Conservation (phyloP, 1,139 yeast species). For the Nakaseomyces delphensis region DNA sequence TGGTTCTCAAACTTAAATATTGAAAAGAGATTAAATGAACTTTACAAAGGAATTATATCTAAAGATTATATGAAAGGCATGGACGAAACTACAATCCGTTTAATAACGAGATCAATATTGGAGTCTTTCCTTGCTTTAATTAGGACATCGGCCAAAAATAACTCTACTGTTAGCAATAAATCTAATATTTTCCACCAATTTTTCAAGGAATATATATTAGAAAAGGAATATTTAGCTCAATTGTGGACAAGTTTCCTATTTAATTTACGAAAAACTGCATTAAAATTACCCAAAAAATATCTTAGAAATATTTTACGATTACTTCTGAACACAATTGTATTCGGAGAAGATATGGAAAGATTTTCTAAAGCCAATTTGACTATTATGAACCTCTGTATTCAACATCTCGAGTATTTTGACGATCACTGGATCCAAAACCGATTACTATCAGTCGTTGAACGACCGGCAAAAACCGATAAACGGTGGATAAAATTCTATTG, state of each 20-base stretch:
- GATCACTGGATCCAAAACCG: neutral
- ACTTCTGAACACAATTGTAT: neutral
- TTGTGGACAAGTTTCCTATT: neutral
- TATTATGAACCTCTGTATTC: neutral
- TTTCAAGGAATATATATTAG: slow-evolving; percentile 2
- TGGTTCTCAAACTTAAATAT: slow-evolving; percentile 17
- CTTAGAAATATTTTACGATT: neutral
- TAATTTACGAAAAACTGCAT: neutral
- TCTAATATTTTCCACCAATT: neutral
- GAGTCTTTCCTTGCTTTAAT: slow-evolving; percentile 5
- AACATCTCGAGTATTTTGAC: neutral
- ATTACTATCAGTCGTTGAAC: neutral
- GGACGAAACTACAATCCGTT: slow-evolving; percentile 6
- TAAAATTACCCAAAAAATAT: neutral
- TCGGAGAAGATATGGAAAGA: neutral
- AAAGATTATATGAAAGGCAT: slow-evolving; percentile 7
- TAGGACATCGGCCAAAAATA: neutral
- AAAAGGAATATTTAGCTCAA: neutral
- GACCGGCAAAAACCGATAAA: slow-evolving; percentile 8
- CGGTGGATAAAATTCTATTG: slow-evolving; percentile 23
- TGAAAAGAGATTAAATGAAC: slow-evolving; percentile 21
- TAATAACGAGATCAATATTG: slow-evolving; percentile 2
- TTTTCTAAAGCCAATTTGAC: neutral
- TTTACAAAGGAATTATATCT: slow-evolving; percentile 15
- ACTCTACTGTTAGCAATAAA: neutral